Evolutionary conservation across 768 basidiomycete genomes (phyloP), one percentile per base, ranked within the genome.

Genomic region (Cystobasidiopsis lactophilus): DNA sequence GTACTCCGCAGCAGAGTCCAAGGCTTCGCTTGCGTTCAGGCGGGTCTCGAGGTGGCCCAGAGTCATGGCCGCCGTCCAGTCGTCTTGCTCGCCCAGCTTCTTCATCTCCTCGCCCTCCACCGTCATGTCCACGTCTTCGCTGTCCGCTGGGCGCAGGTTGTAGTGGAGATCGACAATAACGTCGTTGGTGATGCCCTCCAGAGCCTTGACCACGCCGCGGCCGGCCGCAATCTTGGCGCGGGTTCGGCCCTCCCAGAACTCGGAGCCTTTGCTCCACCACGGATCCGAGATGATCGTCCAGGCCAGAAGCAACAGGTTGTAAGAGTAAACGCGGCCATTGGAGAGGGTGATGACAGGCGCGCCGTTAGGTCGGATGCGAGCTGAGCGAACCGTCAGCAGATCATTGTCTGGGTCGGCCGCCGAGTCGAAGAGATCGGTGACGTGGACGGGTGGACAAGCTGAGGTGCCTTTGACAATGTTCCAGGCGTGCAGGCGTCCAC

Each of bases 11-110:
- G 77, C 75, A 62, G 85, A 88, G 21, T 85, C 84, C 33, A 95
- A 69, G 45, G 76, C 64, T 57, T 69, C 74, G 18, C 84, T 75
- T 4, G 84, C 78, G 62, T 78, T 75, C 66, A 93, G 64, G 56
- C 77, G 74, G 47, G 77, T 78, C 70, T 98, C 93, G 53, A 93
- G 70, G 67, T 93, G 85, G 4, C 83, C 83, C 21, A 98, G 72
- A 14, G 83, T 82, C 61, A 88, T 65, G 19, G 88, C 85, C 41
- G 31, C 37, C 24, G 30, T 40, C 49, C 43, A 58, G n/a, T 66
- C 35, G 57, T 63, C 63, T 21, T 23, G 51, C 23, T 58, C 29
- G 7, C 56, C 59, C 7, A 59, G 30, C 33, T 40, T 48, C 24
- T 45, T 44, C 47, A 41, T 19, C 21, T 49, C 51, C 19, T 41